Conservation (phyloP, 345 rosid species). For the Moricandia arvensis region DNA sequence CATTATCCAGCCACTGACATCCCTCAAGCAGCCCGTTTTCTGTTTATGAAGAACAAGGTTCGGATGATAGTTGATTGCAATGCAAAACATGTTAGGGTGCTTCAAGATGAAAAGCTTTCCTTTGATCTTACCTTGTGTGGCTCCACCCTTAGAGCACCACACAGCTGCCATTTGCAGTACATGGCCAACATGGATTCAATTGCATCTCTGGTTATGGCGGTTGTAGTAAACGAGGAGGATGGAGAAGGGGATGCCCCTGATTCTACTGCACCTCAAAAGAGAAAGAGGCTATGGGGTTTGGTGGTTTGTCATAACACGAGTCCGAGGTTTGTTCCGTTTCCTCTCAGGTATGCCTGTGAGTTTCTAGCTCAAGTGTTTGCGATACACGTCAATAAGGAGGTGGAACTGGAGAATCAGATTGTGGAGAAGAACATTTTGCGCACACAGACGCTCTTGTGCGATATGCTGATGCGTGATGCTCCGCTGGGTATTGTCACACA, state of each 20-base stretch:
- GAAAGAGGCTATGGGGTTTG: conserved; percentile 92
- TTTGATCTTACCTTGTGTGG: conserved; percentile 85
- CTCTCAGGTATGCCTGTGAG: conserved; percentile 95
- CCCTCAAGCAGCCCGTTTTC: conserved; percentile 92
- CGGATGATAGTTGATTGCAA: conserved; percentile 92
- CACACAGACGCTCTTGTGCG: conserved; percentile 89
- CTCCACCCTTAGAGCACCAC: conserved; percentile 92
- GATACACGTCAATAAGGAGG: conserved; percentile 85
- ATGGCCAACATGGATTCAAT: conserved; percentile 95
- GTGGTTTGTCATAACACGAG: conserved; percentile 88
- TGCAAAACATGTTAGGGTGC: conserved; percentile 82
- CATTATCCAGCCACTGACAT: conserved; percentile 98
- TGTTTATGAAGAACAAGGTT: conserved; percentile 95
- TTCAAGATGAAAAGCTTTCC: conserved; percentile 86
- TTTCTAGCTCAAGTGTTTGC: conserved; percentile 94
- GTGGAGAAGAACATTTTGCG: conserved; percentile 86
- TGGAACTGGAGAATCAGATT: conserved; percentile 79
- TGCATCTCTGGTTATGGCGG: conserved; percentile 97
- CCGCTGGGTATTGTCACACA: conserved; percentile 87
- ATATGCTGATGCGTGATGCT: conserved; percentile 94
- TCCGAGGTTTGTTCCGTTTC: conserved; percentile 94
- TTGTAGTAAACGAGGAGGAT: conserved; percentile 78
- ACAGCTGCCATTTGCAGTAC: conserved; percentile 86
- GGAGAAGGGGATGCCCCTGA: conserved; percentile 52
- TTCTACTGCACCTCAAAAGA: conserved; percentile 53